Evolutionary conservation across 2,329 filamentous ascomycete genomes (phyloP), one percentile per base, ranked within the genome.

Genomic region (Alternaria novae-zelandiae): DNA sequence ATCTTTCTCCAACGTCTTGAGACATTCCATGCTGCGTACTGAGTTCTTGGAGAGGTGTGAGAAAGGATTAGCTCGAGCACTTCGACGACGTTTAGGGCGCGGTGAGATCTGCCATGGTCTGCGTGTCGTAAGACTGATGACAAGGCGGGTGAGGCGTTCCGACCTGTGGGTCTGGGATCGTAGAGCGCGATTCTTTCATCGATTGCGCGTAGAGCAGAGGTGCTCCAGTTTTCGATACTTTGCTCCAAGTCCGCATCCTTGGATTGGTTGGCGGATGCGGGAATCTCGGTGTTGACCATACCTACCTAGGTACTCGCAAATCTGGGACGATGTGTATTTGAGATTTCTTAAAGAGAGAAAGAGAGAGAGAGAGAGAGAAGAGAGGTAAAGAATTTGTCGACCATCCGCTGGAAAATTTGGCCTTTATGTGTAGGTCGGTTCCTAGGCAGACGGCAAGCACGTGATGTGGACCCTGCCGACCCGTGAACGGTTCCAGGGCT

Each of bases 181-280:
- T 41, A 41, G 15, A 41, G 2, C 0, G 36, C 36, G 1, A 41
- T 11, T 3, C 36, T 41, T 3, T 10, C 2, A 0, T 41, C 36
- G 36, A 17, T 41, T 10, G 8, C 1, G 15, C 36, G 36, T 1
- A 41, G 15, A 11, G 36, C 36, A 0, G 36, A 41, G 2, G 36
- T 1, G 3, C 36, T 41, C 5, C 7, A 17, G 2, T 2, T 9
- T 41, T 2, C 36, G n/a, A 41, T 3, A 17, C 0, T 10, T 10
- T 41, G 4, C 36, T 41, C 36, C 1, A 41, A 0, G 9, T 41
- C 15, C 10, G 15, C 15, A 41, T 6, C 1, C n/a, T 41, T 41
- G 36, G 8, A 5, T 41, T 2, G 0, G 8, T 6, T 17, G 0
- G 1, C 2, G 15, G 36, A 41, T 0, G n/a, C n/a, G 1, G 36